Conservation (phyloP, 495 filamentous ascomycete species). For the Chaetomium fimeti region DNA sequence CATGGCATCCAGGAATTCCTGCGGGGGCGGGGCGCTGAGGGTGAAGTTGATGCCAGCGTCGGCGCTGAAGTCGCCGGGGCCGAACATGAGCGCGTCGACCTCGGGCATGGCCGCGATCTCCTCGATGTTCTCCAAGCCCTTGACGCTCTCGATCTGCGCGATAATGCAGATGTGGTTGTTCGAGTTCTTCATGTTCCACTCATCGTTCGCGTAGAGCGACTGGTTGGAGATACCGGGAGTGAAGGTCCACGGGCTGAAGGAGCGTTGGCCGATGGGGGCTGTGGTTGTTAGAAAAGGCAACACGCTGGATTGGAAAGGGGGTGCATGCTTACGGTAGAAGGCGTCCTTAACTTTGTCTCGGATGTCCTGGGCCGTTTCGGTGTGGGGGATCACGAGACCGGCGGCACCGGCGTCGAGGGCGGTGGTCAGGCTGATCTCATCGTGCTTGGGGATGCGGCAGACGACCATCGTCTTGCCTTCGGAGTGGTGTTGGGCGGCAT, state of each 20-base stretch:
- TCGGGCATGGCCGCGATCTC: conserved; percentile 47
- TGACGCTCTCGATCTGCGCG: conserved; percentile 50
- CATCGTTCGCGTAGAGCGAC: conserved; percentile 25
- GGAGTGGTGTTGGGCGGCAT: conserved; percentile 23
- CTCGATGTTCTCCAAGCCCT: conserved; percentile 50
- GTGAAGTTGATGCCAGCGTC: conserved; percentile 5
- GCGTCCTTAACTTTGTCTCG: conserved; percentile 10
- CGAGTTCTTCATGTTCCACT: conserved; percentile 40
- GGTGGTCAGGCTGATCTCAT: conserved; percentile 19
- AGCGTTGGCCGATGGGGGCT: conserved; percentile 7
- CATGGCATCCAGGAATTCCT: conserved; percentile 3
- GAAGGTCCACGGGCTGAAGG: conserved; percentile 18
- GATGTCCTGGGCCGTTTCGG: conserved; percentile 18
- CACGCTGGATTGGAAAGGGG: background rate
- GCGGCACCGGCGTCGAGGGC: conserved; percentile 23
- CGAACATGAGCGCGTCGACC: conserved; percentile 26
- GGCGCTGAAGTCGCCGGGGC: conserved; percentile 9
- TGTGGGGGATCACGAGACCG: conserved; percentile 23
- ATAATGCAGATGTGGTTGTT: conserved; percentile 42
- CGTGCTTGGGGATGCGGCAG: conserved; percentile 19
- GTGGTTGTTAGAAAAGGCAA: background rate
- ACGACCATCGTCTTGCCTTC: conserved; percentile 24
- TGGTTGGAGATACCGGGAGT: conserved; percentile 20
- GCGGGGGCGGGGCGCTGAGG: background rate
- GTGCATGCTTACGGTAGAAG: conserved; percentile 19